These are phyloP conservation scores for Pythium apleroticum DNA, from an alignment of 352 stramenopile genomes.

Conservation along the genomic window DNA sequence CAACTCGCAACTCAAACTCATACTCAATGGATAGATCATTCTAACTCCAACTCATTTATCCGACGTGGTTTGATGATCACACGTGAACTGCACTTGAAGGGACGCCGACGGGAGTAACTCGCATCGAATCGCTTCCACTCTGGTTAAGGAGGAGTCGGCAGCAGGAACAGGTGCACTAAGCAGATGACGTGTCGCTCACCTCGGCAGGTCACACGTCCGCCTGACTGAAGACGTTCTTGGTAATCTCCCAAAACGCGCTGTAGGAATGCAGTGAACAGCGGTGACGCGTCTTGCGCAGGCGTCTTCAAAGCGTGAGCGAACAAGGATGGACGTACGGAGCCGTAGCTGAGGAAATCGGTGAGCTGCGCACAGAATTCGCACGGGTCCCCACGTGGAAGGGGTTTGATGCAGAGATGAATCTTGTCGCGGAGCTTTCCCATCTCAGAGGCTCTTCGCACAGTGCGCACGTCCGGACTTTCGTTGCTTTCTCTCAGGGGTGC, in stretches of 20 bases:
- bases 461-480: background rate
- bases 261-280: background rate
- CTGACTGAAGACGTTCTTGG: background rate
- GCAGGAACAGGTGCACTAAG: background rate
- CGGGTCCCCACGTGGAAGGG: background rate
- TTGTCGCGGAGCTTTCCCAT: background rate
- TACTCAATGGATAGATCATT: background rate
- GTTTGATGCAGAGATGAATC: background rate
- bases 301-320: background rate
- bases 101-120: too few relatives aligned
- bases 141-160: background rate
- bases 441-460: background rate
- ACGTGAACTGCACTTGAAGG: too few relatives aligned
- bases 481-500: background rate
- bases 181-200: constrained; percentile 7
- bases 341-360: background rate
- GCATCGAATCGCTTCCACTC: too few relatives aligned
- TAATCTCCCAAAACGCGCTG: background rate
- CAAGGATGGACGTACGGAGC: background rate
- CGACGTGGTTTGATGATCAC: too few relatives aligned
- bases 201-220: background rate
- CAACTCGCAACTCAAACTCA: background rate
- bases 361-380: background rate
- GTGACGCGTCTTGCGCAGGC: background rate
- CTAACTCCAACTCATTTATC: too few relatives aligned